Conservation (phyloP, 805 yeast species). For the Candida insectalens region DNA sequence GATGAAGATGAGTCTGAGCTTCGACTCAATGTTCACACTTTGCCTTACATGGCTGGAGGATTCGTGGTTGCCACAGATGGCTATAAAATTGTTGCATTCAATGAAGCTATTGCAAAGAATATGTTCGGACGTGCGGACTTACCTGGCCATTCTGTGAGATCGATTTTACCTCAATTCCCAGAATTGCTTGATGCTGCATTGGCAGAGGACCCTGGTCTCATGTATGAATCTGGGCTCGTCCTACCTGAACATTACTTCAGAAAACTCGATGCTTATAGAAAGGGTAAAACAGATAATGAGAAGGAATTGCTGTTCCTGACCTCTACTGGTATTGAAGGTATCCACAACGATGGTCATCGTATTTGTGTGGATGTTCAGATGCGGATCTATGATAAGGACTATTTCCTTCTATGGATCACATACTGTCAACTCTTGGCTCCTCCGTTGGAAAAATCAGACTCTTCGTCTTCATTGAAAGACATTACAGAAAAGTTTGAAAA, state of each 20-base stretch:
- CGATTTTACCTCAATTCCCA: conserved; percentile 55
- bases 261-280: conserved; percentile 40
- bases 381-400: conserved; percentile 51
- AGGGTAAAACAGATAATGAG: conserved; percentile 23
- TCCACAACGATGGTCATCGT: conserved; percentile 58
- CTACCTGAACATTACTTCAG: conserved; percentile 89
- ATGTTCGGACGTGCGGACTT: conserved; percentile 60
- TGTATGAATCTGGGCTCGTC: conserved; percentile 55
- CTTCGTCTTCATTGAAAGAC: conserved; percentile 2
- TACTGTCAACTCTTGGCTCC: conserved; percentile 56
- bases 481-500: conserved; percentile 1
- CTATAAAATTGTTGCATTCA: conserved; percentile 56
- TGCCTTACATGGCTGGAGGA: conserved; percentile 84
- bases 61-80: conserved; percentile 51
- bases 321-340: conserved; percentile 60
- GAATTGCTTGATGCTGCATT: conserved; percentile 34
- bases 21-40: conserved; percentile 59
- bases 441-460: conserved; percentile 1
- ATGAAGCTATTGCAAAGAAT: conserved; percentile 68
- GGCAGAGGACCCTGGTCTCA: conserved; percentile 28
- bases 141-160: conserved; percentile 39
- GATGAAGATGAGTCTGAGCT: conserved; percentile 24
- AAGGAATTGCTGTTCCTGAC: conserved; percentile 43
- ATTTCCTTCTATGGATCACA: conserved; percentile 75
- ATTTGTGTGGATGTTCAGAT: conserved; percentile 73